Base-by-base conservation (phyloP, 345 rosid species). In the Acer campestre region DNA sequence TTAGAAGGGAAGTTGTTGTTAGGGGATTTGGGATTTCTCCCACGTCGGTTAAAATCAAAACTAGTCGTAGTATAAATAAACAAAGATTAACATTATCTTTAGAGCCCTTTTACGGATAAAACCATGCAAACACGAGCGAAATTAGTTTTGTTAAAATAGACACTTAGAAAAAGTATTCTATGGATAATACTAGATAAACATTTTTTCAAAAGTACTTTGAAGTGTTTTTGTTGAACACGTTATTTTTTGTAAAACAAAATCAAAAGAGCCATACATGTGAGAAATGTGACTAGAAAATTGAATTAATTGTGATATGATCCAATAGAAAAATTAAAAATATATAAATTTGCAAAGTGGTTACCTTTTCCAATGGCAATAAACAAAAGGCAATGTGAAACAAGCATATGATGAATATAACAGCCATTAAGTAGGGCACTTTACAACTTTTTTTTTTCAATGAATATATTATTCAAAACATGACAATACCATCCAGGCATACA, bases 391-490 rank as follows among this genome's bases (percentile, higher is more conserved):
- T 29, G 16, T 13, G 12, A 48, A 56, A 12, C 7, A 2, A 53
- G 49, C 10, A 55, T 27, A 42, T 18, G 18, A 14, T 46, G 78
- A 74, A 75, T 35, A 51, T 23, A 55, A 80, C 72, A 70, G 76
- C 75, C 76, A 75, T 68, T 31, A 65, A 9, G 27, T 22, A 10
- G 7, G 64, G 17, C 73, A 22, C 44, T 42, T 12, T 12, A 38
- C 16, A 22, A 65, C 51, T 23, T 56, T 29, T 29, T 29, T 29
- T 29, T 56, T 65, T 67, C 81, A 71, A 17, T 65, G 27, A 49
- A 65, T 63, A 38, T 70, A 64, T 40, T 6, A 10, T 40, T 7
- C 27, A 0, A n/a, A 44, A 22, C 58, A 35, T 8, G 27, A 76
- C 6, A 20, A 7, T 17, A 62, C 4, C 6, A 31, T 29, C n/a